Percentiles rank a stretch among this genome's conserved stretches.
Conservation (phyloP, 176 grass and related monocot species). For the Phyllostachys edulis region DNA sequence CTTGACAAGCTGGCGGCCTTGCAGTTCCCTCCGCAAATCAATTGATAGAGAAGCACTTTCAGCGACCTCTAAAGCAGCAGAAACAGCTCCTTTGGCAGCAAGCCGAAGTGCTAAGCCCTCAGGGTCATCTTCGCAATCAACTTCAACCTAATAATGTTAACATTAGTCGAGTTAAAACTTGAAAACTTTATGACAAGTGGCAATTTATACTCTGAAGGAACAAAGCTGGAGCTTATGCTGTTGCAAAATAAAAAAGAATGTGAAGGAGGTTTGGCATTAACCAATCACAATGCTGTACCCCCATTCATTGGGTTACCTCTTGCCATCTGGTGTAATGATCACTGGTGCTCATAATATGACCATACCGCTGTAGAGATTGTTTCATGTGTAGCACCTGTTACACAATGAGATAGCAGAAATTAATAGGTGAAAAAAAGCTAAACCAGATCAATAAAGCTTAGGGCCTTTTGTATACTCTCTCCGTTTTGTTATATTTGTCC, state of each 20-base stretch:
- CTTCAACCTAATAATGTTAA: conserved; percentile 72
- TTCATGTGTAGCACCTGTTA: conserved; percentile 72
- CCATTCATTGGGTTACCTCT: conserved; percentile 56
- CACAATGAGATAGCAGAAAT: conserved; percentile 22
- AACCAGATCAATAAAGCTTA: too few relatives aligned
- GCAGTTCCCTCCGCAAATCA: conserved; percentile 89
- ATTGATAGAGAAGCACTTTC: conserved; percentile 93
- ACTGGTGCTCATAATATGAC: conserved; percentile 80
- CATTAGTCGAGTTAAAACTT: conserved; percentile 12
- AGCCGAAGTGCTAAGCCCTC: conserved; percentile 88
- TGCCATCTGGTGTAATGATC: conserved; percentile 88
- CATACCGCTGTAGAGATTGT: conserved; percentile 75
- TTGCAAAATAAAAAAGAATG: neutral
- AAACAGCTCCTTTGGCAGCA: conserved; percentile 92
- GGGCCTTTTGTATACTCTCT: too few relatives aligned
- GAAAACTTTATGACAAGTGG: neutral
- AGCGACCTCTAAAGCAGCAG: conserved; percentile 90
- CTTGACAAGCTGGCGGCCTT: conserved; percentile 94
- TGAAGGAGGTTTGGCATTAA: neutral
- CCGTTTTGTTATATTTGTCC: too few relatives aligned
- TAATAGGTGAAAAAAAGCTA: too few relatives aligned
- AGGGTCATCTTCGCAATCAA: conserved; percentile 71
- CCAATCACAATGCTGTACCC: conserved; percentile 3
- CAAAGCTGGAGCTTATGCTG: conserved; percentile 16
- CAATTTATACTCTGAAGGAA: conserved; percentile 15